phyloP scores from a whole-genome alignment of 148 eudicot species.

The Vaccinium corymbosum region DNA sequence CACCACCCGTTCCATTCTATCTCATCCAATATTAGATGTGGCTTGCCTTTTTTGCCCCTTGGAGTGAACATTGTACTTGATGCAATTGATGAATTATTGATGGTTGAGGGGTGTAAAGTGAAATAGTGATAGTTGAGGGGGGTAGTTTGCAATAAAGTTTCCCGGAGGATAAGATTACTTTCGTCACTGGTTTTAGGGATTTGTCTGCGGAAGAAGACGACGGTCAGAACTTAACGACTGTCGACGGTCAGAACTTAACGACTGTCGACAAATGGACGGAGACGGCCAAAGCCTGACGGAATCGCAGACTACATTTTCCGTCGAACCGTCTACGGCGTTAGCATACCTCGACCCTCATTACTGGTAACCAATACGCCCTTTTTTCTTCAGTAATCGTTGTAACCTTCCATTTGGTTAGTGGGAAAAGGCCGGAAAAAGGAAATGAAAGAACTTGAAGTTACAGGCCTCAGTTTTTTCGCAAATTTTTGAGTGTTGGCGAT shows the following conservation, averaged over 20 bases:
- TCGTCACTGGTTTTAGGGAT: neutral
- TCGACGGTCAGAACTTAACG: neutral
- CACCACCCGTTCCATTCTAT: too few species aligned
- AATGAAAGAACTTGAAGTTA: neutral
- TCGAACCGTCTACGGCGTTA: constrained; percentile 51
- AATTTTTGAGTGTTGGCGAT: neutral
- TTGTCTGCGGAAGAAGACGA: constrained; percentile 1
- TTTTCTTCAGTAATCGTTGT: neutral
- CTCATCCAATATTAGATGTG: too few species aligned
- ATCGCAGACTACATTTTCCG: constrained; percentile 26
- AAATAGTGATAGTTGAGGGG: too few species aligned
- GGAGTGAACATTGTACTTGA: too few species aligned
- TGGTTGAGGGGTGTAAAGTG: too few species aligned
- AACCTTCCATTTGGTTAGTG: neutral
- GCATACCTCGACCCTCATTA: constrained; percentile 80
- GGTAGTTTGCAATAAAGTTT: neutral
- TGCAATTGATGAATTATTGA: too few species aligned
- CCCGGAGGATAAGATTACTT: neutral
- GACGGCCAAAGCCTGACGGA: constrained; percentile 13
- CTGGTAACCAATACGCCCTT: constrained; percentile 42
- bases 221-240: neutral
- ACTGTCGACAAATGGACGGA: constrained; percentile 27
- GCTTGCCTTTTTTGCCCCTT: too few species aligned
- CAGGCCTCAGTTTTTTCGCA: neutral
- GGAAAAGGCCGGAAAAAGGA: neutral